A percentile compares a stretch with the other conserved stretches of the same genome.
These are phyloP conservation scores for Penicillium coffeae DNA, from an alignment of 495 filamentous ascomycete species.

Conservation along the genomic window DNA sequence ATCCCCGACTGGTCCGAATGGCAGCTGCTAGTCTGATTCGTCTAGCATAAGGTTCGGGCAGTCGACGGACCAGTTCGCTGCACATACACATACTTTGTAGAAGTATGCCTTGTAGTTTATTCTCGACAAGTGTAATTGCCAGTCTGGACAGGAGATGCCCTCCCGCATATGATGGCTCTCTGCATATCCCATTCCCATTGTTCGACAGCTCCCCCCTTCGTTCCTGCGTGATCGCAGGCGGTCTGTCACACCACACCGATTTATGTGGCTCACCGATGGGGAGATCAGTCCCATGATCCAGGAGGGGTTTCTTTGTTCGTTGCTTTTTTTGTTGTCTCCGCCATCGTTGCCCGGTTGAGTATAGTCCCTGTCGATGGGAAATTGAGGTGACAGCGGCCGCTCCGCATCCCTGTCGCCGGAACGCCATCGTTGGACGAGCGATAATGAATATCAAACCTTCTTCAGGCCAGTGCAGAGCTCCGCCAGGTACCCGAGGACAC, in stretches of 20 bases:
- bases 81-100: too few species aligned
- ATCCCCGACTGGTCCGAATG: conserved; percentile 5
- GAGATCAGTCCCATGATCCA: conserved; percentile 7
- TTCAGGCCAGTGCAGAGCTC: not conserved
- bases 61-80: conserved; percentile 24
- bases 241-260: too few species aligned
- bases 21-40: not conserved
- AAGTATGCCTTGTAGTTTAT: too few species aligned
- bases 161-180: not conserved
- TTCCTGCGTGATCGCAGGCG: too few species aligned
- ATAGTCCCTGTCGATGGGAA: conserved; percentile 3
- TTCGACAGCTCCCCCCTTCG: not conserved
- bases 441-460: not conserved
- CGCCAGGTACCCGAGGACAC: conserved; percentile 20
- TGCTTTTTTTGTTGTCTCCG: not conserved
- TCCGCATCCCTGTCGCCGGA: conserved; percentile 7
- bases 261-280: too few species aligned
- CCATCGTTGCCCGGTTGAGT: not conserved
- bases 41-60: conserved; percentile 15
- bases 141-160: too few species aligned
- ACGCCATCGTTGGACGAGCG: not conserved
- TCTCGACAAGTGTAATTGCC: too few species aligned
- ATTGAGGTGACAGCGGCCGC: conserved; percentile 7
- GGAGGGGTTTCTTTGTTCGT: conserved; percentile 1
- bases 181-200: not conserved